Base-by-base conservation (phyloP, 225 moss, liverwort and hornwort species). In the Ulota crispa region DNA sequence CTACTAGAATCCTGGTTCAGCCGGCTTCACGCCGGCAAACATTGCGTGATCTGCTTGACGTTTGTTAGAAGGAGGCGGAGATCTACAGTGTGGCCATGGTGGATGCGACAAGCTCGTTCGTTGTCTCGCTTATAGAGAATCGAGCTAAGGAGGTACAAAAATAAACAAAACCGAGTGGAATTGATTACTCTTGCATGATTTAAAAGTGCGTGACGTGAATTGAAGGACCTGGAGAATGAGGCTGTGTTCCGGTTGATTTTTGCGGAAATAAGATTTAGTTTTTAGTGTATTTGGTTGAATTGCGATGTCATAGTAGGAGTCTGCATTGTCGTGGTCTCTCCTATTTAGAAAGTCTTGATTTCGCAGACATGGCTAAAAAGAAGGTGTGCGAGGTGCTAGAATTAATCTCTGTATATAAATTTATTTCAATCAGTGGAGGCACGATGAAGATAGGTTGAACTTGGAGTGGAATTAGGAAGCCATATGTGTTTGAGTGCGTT, bases 121-220 rank as follows among this genome's bases (percentile, higher is more conserved):
- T 86, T 73, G 88, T 92, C 32, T 86, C 89, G 53, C 71, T 92
- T 64, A 92, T 92, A 31, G 88, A 90, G 71, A 90, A 92, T 64
- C 86, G 89, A 81, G 89, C 89, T 27, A 89, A 88, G 72, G 92
- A 92, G 88, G 92, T 92, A 84, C 28, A 23, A 11, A 42, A 6
- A 54, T 60, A 41, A 62, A 65, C 42, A 77, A 21, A 53, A 54
- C 52, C 59, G 34, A 57, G 42, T 53, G 41, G 63, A 69, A 45
- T 68, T 65, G 34, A 37, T 41, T 32, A 62, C 52, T 57, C 5
- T 23, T 68, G 7, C 39, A 16, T 45, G 78, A 74, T 55, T 23
- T 61, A 1, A 34, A 20, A 36, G 70, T 43, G 70, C 12, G 37
- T 62, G 71, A 24, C 16, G 59, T 42, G 73, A 15, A 34, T 36